Percentiles rank a stretch among this genome's conserved stretches.
phyloP scores from a whole-genome alignment of 805 yeast species.

The Teunomyces aglyptinius region DNA sequence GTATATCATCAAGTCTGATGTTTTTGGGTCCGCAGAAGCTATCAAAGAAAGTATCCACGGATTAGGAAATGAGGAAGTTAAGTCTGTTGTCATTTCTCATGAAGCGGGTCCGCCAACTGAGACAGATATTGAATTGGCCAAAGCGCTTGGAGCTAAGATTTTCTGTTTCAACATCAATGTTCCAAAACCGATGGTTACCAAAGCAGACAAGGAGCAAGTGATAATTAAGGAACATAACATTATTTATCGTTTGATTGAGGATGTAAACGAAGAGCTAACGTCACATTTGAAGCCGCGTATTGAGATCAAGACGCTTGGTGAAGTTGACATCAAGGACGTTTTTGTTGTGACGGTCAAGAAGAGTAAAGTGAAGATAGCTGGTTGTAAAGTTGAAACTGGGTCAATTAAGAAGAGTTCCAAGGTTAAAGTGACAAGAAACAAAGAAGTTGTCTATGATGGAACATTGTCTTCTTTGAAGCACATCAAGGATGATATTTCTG shows the following conservation, averaged over 20 bases:
- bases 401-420: conserved; percentile 55
- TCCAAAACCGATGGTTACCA: conserved; percentile 58
- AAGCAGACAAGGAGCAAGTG: conserved; percentile 60
- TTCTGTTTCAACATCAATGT: conserved; percentile 74
- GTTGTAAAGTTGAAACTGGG: conserved; percentile 79
- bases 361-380: conserved; percentile 68
- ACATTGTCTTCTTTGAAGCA: conserved; percentile 71
- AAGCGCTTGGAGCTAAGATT: conserved; percentile 57
- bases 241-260: conserved; percentile 85
- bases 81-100: conserved; percentile 61
- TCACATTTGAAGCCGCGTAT: conserved; percentile 60
- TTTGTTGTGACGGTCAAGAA: conserved; percentile 67
- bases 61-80: conserved; percentile 85
- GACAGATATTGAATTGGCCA: conserved; percentile 40
- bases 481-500: conserved; percentile 73
- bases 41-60: conserved; percentile 75
- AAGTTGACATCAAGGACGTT: conserved; percentile 65
- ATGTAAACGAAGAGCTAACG: conserved; percentile 66
- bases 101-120: conserved; percentile 77
- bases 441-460: conserved; percentile 53
- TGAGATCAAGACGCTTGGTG: conserved; percentile 65
- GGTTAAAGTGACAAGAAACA: conserved; percentile 56
- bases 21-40: conserved; percentile 93
- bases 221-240: conserved; percentile 66
- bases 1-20: conserved; percentile 85